Evolutionary conservation across 257 asterid species (phyloP).

Genomic region (Sherardia arvensis): DNA sequence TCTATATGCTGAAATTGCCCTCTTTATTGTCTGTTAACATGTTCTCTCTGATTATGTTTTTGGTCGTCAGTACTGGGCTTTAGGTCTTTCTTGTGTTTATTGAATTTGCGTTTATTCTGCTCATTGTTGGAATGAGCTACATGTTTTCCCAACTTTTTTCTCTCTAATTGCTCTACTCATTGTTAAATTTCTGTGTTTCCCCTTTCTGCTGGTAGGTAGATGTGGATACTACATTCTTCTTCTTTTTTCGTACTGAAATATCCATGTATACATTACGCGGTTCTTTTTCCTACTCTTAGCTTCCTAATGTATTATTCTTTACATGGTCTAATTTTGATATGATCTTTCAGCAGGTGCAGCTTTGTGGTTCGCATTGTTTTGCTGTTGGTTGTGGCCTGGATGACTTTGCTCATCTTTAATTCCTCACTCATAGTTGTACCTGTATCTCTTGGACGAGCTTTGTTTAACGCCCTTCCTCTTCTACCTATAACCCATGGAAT

Average conservation of each 20-base stretch:
- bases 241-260: not conserved
- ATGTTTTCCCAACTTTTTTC: not conserved
- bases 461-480: slow-evolving; percentile 75
- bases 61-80: not conserved
- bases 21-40: not conserved
- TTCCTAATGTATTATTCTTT: slow-evolving; percentile 6
- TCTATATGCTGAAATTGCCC: not conserved
- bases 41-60: not conserved
- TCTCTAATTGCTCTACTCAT: not conserved
- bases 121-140: not conserved
- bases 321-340: slow-evolving; percentile 23
- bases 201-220: not conserved
- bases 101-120: not conserved
- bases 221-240: not conserved
- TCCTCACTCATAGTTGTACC: slow-evolving; percentile 83
- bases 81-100: not conserved
- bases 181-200: no score
- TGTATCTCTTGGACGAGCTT: slow-evolving; percentile 74
- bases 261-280: not conserved
- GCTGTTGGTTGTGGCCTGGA: slow-evolving; percentile 86
- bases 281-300: not conserved
- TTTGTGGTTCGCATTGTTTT: slow-evolving; percentile 81
- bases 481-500: slow-evolving; percentile 89
- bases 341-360: slow-evolving; percentile 68
- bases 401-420: slow-evolving; percentile 78